Evolutionary conservation across 2,329 filamentous ascomycete genomes (phyloP).

Genomic region (Diaporthe sp.): DNA sequence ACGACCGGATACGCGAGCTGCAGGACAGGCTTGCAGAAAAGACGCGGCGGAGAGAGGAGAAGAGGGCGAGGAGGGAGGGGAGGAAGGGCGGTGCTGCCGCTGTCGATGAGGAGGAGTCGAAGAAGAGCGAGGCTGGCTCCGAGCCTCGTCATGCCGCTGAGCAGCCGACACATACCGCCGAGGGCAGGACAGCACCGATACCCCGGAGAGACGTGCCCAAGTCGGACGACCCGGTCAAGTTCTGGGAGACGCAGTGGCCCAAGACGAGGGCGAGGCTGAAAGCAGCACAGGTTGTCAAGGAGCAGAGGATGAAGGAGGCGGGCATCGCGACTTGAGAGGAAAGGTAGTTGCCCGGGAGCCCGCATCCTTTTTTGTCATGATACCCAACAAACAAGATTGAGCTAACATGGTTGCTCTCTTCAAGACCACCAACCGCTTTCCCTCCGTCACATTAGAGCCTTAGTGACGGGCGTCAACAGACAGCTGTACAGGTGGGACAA

Average conservation of each 20-base stretch:
- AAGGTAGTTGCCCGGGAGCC: not conserved
- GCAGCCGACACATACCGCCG: slow-evolving; percentile 13
- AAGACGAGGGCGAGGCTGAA: slow-evolving; percentile 68
- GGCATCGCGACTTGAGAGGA: slow-evolving; percentile 53
- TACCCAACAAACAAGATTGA: slow-evolving; percentile 37
- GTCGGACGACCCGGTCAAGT: slow-evolving; percentile 39
- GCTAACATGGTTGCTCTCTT: slow-evolving; percentile 3
- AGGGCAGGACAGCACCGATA: slow-evolving; percentile 32
- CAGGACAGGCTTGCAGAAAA: slow-evolving; percentile 59
- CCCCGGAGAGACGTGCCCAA: slow-evolving; percentile 40
- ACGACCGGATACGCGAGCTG: slow-evolving; percentile 59
- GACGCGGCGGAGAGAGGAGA: slow-evolving; percentile 56
- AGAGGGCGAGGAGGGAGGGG: slow-evolving; percentile 59
- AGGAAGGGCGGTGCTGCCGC: slow-evolving; percentile 47
- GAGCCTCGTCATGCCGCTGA: slow-evolving; percentile 14
- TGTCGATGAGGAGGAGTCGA: slow-evolving; percentile 8
- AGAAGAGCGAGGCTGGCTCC: not conserved
- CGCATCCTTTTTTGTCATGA: slow-evolving; percentile 39
- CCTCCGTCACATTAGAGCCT: not conserved
- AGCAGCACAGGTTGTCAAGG: slow-evolving; percentile 70
- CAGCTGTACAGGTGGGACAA: slow-evolving; percentile 1
- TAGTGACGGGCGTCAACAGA: not conserved
- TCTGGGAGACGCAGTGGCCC: slow-evolving; percentile 41
- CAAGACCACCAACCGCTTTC: not conserved
- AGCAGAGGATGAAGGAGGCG: slow-evolving; percentile 63